phyloP scores from a whole-genome alignment of 495 filamentous ascomycete genomes.

The Hypoxylon rickii region DNA sequence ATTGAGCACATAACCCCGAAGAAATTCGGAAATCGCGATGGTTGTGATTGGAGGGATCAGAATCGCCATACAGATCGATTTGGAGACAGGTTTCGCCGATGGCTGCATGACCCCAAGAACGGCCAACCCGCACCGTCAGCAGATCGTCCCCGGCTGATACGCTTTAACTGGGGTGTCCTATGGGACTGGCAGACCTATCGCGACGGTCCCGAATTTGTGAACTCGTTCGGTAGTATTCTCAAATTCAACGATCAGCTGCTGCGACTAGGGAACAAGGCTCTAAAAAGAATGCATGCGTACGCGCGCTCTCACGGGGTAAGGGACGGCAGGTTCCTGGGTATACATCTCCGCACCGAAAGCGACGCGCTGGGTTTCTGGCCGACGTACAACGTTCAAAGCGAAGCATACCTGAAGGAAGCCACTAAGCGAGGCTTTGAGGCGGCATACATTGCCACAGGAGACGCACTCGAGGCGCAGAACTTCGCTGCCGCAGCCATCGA shows the following conservation, averaged over 20 bases:
- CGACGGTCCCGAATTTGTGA: slow-evolving; percentile 50
- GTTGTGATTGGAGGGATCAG: slow-evolving; percentile 51
- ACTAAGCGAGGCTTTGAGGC: slow-evolving; percentile 37
- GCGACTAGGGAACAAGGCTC: slow-evolving; percentile 37
- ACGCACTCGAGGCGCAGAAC: slow-evolving; percentile 46
- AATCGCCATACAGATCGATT: slow-evolving; percentile 54
- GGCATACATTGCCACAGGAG: slow-evolving; percentile 51
- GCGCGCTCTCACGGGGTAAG: slow-evolving; percentile 30
- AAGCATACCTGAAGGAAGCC: slow-evolving; percentile 43
- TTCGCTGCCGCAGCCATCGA: slow-evolving; percentile 40
- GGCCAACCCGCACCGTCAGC: slow-evolving; percentile 31
- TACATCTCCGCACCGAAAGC: slow-evolving; percentile 51
- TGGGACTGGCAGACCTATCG: slow-evolving; percentile 52
- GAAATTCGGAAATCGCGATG: slow-evolving; percentile 47
- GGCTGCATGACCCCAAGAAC: slow-evolving; percentile 39
- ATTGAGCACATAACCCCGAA: slow-evolving; percentile 50
- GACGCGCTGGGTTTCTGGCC: slow-evolving; percentile 52
- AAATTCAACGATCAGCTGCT: slow-evolving; percentile 45
- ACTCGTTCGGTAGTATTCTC: slow-evolving; percentile 47
- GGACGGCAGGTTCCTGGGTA: slow-evolving; percentile 39
- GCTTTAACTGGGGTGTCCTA: slow-evolving; percentile 54
- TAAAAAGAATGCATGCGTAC: slow-evolving; percentile 41
- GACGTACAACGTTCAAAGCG: slow-evolving; percentile 44
- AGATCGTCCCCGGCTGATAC: slow-evolving; percentile 43
- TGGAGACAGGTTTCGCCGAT: slow-evolving; percentile 42